These are phyloP conservation scores for Ploettnerulaceae sp. DNA, from an alignment of 2,329 filamentous ascomycete genomes.

Conservation along the genomic window DNA sequence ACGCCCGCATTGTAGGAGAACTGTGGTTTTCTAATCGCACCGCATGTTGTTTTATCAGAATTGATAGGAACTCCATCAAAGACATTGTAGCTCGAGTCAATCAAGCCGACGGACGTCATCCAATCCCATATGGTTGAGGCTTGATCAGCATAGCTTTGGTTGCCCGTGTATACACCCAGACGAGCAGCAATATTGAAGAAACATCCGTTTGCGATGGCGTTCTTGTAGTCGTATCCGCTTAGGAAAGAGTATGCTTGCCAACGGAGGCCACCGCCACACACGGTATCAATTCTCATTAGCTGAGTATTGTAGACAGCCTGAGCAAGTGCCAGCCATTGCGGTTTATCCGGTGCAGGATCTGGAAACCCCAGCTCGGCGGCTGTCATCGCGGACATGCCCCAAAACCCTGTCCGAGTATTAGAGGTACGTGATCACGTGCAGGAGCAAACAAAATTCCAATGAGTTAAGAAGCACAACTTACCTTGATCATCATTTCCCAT, in stretches of 20 bases:
- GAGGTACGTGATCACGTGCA: conserved; percentile 7
- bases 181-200: conserved; percentile 60
- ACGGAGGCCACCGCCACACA: conserved; percentile 67
- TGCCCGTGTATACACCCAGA: conserved; percentile 71
- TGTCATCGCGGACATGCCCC: conserved; percentile 64
- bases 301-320: conserved; percentile 79
- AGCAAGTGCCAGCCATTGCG: conserved; percentile 65
- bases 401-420: conserved; percentile 45
- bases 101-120: conserved; percentile 52
- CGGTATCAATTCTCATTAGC: conserved; percentile 63
- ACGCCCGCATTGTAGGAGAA: conserved; percentile 65
- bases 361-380: conserved; percentile 62
- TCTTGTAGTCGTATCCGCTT: conserved; percentile 74
- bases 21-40: conserved; percentile 51
- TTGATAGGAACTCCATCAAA: conserved; percentile 51
- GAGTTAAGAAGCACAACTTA: conserved; percentile 38
- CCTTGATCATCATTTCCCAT: conserved; percentile 59
- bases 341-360: conserved; percentile 48
- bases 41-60: conserved; percentile 43
- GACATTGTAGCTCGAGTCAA: conserved; percentile 48
- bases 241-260: conserved; percentile 84
- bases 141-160: conserved; percentile 70
- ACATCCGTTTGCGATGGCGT: conserved; percentile 55
- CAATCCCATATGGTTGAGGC: conserved; percentile 67
- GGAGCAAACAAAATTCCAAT: background rate